Evolutionary conservation across 768 basidiomycete species (phyloP).

Genomic region (Chiua virens): DNA sequence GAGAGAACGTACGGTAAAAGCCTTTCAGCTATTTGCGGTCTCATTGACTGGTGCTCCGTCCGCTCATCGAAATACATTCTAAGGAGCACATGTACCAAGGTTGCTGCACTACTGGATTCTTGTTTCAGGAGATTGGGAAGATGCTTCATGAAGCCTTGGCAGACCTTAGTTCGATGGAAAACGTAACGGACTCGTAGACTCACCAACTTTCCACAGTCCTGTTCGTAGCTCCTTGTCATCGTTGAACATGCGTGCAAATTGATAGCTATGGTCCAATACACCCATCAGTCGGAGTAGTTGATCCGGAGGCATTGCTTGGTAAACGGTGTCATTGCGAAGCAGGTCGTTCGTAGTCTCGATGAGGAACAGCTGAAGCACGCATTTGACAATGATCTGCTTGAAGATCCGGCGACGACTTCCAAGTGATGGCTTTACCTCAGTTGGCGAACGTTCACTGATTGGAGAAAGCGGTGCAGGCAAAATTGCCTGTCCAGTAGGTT

Average conservation of each 20-base stretch:
- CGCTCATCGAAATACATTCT: constrained; percentile 93
- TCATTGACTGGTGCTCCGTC: constrained; percentile 81
- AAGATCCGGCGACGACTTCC: constrained; percentile 82
- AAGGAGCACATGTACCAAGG: constrained; percentile 86
- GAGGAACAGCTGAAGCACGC: constrained; percentile 91
- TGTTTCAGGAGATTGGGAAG: constrained; percentile 96
- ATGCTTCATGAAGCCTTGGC: constrained; percentile 98
- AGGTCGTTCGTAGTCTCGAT: constrained; percentile 98
- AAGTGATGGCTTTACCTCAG: constrained; percentile 53
- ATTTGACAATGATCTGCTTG: constrained; percentile 99
- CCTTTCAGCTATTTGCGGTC: constrained; percentile 75
- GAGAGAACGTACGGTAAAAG: constrained; percentile 58
- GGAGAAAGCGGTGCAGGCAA: constrained; percentile 89
- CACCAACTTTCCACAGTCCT: constrained; percentile 98
- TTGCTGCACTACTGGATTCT: constrained; percentile 95
- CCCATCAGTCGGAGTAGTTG: constrained; percentile 93
- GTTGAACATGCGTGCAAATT: constrained; percentile 96
- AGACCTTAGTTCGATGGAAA: constrained; percentile 1
- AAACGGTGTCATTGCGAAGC: constrained; percentile 88
- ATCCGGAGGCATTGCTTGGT: constrained; percentile 90
- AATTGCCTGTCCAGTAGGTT: constrained; percentile 64
- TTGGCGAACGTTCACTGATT: constrained; percentile 51
- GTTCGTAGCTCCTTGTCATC: constrained; percentile 97
- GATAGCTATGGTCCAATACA: constrained; percentile 95
- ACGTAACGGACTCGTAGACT: constrained; percentile 35